phyloP scores from a whole-genome alignment of 305 asterid species.

The Rubia tinctorum region DNA sequence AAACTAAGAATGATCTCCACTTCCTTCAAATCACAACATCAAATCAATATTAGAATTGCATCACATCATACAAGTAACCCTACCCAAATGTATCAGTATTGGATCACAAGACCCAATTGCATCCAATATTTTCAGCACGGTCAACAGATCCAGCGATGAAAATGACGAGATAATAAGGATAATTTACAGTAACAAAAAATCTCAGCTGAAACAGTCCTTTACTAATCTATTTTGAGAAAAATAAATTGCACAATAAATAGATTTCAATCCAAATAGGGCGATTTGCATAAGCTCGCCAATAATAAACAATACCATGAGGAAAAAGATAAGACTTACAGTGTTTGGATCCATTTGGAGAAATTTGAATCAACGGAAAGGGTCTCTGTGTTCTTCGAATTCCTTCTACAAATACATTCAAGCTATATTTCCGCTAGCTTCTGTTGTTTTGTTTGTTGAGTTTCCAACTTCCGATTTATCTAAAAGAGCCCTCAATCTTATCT shows the following conservation, averaged over 20 bases:
- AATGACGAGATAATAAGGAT: background rate
- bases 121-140: constrained; percentile 1
- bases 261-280: background rate
- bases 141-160: constrained; percentile 19
- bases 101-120: constrained; percentile 4
- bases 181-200: background rate
- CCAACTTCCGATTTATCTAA: constrained; percentile 7
- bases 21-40: background rate
- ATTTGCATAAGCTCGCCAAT: background rate
- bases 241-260: background rate
- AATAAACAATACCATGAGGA: background rate
- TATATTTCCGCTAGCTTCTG: background rate
- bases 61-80: constrained; percentile 5
- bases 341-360: constrained; percentile 22
- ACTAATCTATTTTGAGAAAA: background rate
- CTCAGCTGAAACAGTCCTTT: background rate
- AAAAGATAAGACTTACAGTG: constrained; percentile 17
- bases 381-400: background rate
- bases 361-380: background rate
- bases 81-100: background rate
- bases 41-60: background rate
- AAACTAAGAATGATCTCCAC: background rate
- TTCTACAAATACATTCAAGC: constrained; percentile 10
- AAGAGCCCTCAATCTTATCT: constrained; percentile 1
- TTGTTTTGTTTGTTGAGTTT: constrained; percentile 8